Conservation (phyloP, 345 rosid genomes). For the Hibiscus tridactylites region DNA sequence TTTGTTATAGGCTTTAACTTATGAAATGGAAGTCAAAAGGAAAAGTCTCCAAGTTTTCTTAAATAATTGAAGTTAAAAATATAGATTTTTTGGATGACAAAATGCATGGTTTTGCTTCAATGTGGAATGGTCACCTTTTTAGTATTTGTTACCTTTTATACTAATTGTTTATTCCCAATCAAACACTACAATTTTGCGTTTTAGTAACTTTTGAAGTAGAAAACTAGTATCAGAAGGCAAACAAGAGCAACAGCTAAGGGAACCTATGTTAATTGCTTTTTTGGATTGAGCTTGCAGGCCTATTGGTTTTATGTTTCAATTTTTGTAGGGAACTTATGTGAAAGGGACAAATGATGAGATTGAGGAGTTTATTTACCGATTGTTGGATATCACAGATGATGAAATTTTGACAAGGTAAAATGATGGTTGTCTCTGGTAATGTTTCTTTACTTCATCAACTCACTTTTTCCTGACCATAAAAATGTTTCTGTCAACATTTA, state of each 20-base stretch:
- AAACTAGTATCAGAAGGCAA: neutral
- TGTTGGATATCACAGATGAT: slow-evolving; percentile 57
- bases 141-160: neutral
- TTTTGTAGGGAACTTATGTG: slow-evolving; percentile 61
- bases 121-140: neutral
- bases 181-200: neutral
- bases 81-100: neutral
- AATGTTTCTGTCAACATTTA: neutral
- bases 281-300: neutral
- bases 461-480: neutral
- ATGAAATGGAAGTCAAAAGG: neutral
- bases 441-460: neutral
- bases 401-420: slow-evolving; percentile 54
- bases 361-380: slow-evolving; percentile 69
- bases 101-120: neutral
- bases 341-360: slow-evolving; percentile 78
- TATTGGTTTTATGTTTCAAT: neutral
- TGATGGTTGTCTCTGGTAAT: neutral
- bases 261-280: neutral
- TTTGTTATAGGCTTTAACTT: neutral
- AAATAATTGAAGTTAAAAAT: neutral
- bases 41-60: neutral
- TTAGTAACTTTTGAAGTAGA: neutral
- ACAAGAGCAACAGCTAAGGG: neutral
- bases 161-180: neutral